Conservation (phyloP, 768 basidiomycete species). For the Rhizopogon rudus region DNA sequence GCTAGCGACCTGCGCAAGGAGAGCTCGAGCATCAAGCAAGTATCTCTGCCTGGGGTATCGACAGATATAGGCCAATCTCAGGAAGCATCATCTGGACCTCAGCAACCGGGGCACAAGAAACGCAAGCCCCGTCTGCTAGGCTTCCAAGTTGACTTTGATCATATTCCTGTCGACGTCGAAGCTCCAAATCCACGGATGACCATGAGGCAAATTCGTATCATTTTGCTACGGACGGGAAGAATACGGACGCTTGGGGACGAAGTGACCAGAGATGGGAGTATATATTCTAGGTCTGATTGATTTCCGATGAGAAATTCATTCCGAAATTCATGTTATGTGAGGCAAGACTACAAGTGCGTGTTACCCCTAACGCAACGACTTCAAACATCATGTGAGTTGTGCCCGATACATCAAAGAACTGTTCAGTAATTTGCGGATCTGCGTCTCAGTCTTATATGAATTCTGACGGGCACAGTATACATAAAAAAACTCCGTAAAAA, state of each 20-base stretch:
- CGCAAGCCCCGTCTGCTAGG: conserved; percentile 15
- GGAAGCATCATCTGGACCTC: neutral
- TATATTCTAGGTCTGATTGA: conserved; percentile 13
- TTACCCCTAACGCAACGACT: no score
- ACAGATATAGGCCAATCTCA: neutral
- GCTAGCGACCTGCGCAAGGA: neutral
- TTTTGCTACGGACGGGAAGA: conserved; percentile 23
- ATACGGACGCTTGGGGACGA: conserved; percentile 15
- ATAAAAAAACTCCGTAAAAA: no score
- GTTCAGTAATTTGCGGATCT: no score
- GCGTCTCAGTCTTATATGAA: no score
- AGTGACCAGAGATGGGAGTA: conserved; percentile 16
- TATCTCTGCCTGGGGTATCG: neutral
- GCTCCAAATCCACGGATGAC: conserved; percentile 8
- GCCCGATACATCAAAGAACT: no score
- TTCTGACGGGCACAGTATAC: no score
- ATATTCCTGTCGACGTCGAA: conserved; percentile 4
- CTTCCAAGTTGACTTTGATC: conserved; percentile 12
- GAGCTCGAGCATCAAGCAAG: neutral
- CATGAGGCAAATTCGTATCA: conserved; percentile 3
- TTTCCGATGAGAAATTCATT: neutral
- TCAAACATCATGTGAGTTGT: no score
- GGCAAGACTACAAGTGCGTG: neutral
- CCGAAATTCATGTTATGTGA: neutral
- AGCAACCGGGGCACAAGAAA: neutral